Evolutionary conservation across 192 early-diverging fungal species (phyloP).

Genomic region (Backusella australiensis): DNA sequence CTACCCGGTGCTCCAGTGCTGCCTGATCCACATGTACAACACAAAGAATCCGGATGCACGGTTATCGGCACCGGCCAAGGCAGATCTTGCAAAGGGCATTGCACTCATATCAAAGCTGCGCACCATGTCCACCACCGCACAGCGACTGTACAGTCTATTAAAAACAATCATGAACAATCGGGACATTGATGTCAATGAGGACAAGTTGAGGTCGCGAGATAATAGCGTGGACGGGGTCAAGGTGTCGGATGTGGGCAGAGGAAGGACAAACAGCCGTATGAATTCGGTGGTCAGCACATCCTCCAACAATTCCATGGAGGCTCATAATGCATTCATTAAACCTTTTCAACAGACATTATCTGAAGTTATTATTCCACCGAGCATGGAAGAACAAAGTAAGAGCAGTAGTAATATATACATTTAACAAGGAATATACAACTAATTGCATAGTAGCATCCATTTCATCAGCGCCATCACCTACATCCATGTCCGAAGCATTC

Average conservation of each 20-base stretch:
- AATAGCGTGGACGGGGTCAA: background rate
- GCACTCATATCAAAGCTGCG: conserved; percentile 14
- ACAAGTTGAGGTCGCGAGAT: background rate
- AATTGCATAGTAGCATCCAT: background rate
- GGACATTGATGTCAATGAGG: conserved; percentile 16
- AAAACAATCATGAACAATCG: conserved; percentile 22
- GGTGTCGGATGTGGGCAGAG: conserved; percentile 18
- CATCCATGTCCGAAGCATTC: conserved; percentile 23
- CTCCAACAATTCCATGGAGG: background rate
- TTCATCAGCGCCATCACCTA: conserved; percentile 9
- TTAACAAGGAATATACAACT: background rate
- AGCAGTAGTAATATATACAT: background rate
- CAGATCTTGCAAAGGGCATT: conserved; percentile 19
- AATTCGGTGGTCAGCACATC: background rate
- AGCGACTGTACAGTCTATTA: conserved; percentile 15
- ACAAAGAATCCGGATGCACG: conserved; percentile 28
- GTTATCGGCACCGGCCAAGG: conserved; percentile 24
- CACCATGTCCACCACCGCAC: conserved; percentile 26
- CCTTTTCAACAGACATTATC: conserved; percentile 5
- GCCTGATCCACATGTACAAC: conserved; percentile 36
- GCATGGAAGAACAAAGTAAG: conserved; percentile 1
- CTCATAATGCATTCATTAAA: background rate
- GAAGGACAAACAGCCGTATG: background rate
- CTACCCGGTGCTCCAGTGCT: conserved; percentile 30
- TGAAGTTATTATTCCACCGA: conserved; percentile 8